These are phyloP conservation scores for Calycina marina DNA, from an alignment of 2,329 filamentous ascomycete genomes.

Conservation along the genomic window DNA sequence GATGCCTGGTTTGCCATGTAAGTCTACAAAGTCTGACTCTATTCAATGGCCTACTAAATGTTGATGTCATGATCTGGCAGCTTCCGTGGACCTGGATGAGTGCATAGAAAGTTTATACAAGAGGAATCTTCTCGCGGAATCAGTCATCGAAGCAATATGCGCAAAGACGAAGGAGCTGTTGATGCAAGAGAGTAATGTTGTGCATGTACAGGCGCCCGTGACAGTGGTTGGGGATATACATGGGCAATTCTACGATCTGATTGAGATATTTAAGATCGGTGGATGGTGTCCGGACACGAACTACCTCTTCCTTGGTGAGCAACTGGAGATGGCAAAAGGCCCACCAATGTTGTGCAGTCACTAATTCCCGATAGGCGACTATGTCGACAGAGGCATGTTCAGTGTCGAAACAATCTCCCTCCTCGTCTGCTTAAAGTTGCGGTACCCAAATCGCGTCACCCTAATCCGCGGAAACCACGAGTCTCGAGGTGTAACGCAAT, in stretches of 20 bases:
- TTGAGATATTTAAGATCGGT: slow-evolving; percentile 98
- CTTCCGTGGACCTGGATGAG: slow-evolving; percentile 95
- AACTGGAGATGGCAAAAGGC: background rate
- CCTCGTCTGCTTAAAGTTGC: slow-evolving; percentile 89
- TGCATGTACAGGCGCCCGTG: slow-evolving; percentile 88
- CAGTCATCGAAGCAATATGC: slow-evolving; percentile 97
- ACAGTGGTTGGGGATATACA: slow-evolving; percentile 98
- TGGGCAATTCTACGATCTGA: slow-evolving; percentile 96
- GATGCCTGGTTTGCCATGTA: slow-evolving; percentile 44
- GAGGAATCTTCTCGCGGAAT: slow-evolving; percentile 92
- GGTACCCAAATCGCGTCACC: slow-evolving; percentile 91
- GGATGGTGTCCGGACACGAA: slow-evolving; percentile 97
- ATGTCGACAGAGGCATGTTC: slow-evolving; percentile 96
- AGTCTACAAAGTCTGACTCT: slow-evolving; percentile 12
- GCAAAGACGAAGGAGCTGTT: slow-evolving; percentile 97
- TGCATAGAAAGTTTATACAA: slow-evolving; percentile 95
- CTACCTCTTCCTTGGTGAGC: slow-evolving; percentile 81
- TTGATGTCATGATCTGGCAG: no score
- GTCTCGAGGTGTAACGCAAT: slow-evolving; percentile 92
- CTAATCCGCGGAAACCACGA: slow-evolving; percentile 97
- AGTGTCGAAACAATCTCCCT: slow-evolving; percentile 98
- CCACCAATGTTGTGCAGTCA: background rate
- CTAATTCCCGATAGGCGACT: slow-evolving; percentile 48
- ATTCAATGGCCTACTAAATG: no score
- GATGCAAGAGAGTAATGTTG: slow-evolving; percentile 99